phyloP scores from a whole-genome alignment of 2,329 filamentous ascomycete species.

The Cladorrhinum sp. region DNA sequence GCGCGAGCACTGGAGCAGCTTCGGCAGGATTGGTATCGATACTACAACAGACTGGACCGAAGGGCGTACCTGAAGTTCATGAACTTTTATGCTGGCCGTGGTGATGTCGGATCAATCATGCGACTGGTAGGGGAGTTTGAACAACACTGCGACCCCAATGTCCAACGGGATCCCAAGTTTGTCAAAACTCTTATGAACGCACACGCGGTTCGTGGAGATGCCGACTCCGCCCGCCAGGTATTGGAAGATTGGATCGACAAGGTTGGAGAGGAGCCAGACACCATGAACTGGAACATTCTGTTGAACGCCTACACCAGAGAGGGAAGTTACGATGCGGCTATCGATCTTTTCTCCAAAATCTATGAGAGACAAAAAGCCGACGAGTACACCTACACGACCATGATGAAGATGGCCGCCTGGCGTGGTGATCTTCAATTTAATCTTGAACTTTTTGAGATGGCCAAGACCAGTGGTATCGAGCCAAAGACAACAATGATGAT shows the following conservation, averaged over 20 bases:
- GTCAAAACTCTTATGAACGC: slow-evolving; percentile 65
- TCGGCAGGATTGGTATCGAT: slow-evolving; percentile 47
- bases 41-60: slow-evolving; percentile 39
- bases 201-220: slow-evolving; percentile 66
- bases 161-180: slow-evolving; percentile 33
- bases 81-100: slow-evolving; percentile 46
- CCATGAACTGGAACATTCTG: slow-evolving; percentile 71
- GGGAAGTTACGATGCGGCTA: slow-evolving; percentile 63
- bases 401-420: slow-evolving; percentile 69
- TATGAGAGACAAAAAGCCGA: slow-evolving; percentile 52
- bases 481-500: slow-evolving; percentile 59
- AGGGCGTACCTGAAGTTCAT: slow-evolving; percentile 50
- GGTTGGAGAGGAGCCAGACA: slow-evolving; percentile 55
- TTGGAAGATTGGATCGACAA: slow-evolving; percentile 57
- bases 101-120: slow-evolving; percentile 46
- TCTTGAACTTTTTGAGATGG: slow-evolving; percentile 61
- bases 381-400: slow-evolving; percentile 63
- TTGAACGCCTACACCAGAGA: slow-evolving; percentile 67
- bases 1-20: slow-evolving; percentile 43
- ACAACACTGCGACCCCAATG: slow-evolving; percentile 28
- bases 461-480: slow-evolving; percentile 50
- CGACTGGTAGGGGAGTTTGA: slow-evolving; percentile 46
- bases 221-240: slow-evolving; percentile 54
- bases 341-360: slow-evolving; percentile 62
- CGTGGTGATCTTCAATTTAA: slow-evolving; percentile 72